A percentile compares a stretch with the other conserved stretches of the same genome.
Evolutionary conservation across 306 rosid species (phyloP).

Genomic region (Clitoria ternatea): DNA sequence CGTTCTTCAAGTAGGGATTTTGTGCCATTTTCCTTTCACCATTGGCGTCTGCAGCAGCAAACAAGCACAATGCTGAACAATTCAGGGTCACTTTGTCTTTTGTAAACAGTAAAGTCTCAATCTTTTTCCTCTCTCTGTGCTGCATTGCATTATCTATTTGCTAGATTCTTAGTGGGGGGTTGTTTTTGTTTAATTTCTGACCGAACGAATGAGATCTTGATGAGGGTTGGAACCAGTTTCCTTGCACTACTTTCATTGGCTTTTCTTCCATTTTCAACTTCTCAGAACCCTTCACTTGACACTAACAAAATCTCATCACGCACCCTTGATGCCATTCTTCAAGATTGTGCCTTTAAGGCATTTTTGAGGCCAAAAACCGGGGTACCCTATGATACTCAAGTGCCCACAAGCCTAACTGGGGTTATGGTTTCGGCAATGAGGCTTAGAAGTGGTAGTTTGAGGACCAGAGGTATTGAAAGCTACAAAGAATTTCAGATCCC

Average conservation of each 20-base stretch:
- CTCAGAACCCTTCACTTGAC: conserved; percentile 16
- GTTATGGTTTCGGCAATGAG: conserved; percentile 45
- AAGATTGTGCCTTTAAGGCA: conserved; percentile 53
- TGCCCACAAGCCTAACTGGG: conserved; percentile 43
- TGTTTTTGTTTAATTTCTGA: conserved; percentile 15
- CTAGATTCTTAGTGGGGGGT: conserved; percentile 13
- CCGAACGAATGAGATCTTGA: conserved; percentile 41
- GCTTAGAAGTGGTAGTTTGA: conserved; percentile 67
- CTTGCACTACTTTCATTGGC: conserved; percentile 18
- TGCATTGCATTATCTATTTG: neutral
- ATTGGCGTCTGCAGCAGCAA: neutral
- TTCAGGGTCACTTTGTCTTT: neutral
- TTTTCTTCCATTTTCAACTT: conserved; percentile 24
- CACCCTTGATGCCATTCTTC: conserved; percentile 57
- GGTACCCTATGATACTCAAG: conserved; percentile 30
- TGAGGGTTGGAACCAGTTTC: conserved; percentile 38
- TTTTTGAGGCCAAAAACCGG: conserved; percentile 47
- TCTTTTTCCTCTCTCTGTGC: neutral
- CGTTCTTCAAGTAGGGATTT: conserved; percentile 6
- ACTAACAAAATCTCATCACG: conserved; percentile 44
- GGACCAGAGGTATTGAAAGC: conserved; percentile 42
- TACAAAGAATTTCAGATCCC: conserved; percentile 76
- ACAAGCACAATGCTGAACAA: conserved; percentile 22
- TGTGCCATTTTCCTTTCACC: neutral
- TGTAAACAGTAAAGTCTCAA: conserved; percentile 22